These are phyloP conservation scores for Phytophthora uliginosa DNA, from an alignment of 352 stramenopile genomes.

Conservation along the genomic window DNA sequence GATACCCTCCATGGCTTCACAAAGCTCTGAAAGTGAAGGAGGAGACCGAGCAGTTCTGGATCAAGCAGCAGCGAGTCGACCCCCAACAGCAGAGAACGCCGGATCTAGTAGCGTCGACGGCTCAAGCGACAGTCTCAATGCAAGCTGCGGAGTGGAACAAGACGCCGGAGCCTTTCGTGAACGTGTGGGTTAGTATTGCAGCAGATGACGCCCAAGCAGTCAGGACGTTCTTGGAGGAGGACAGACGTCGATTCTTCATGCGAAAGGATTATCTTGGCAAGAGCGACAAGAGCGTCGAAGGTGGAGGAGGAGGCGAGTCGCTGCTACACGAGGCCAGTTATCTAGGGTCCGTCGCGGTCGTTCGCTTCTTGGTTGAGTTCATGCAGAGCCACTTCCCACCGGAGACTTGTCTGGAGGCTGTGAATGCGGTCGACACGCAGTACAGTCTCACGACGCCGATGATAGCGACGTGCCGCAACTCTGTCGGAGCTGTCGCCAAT, in stretches of 20 bases:
- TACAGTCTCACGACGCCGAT: constrained; percentile 64
- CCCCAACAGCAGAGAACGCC: constrained; percentile 26
- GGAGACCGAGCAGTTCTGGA: constrained; percentile 49
- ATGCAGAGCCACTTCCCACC: constrained; percentile 42
- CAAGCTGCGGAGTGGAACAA: constrained; percentile 6
- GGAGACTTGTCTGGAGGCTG: constrained; percentile 36
- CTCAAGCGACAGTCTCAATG: constrained; percentile 6
- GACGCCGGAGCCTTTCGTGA: constrained; percentile 14
- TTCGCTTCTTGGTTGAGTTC: constrained; percentile 46
- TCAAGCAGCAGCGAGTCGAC: constrained; percentile 25
- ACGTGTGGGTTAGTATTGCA: constrained; percentile 57
- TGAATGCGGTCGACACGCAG: constrained; percentile 64
- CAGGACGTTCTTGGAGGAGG: constrained; percentile 40
- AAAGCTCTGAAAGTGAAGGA: constrained; percentile 59
- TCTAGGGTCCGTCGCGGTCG: constrained; percentile 44
- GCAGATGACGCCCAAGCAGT: constrained; percentile 44
- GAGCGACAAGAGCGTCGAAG: background rate
- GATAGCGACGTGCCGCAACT: constrained; percentile 66
- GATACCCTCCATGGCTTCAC: constrained; percentile 77
- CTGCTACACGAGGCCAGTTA: constrained; percentile 69
- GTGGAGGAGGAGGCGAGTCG: constrained; percentile 40
- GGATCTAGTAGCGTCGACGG: constrained; percentile 7
- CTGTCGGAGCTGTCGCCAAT: constrained; percentile 44
- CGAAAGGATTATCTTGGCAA: constrained; percentile 35
- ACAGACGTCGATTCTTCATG: constrained; percentile 42